These are phyloP conservation scores for Paramyrothecium sp. DNA, from an alignment of 2,329 filamentous ascomycete genomes.

Conservation along the genomic window DNA sequence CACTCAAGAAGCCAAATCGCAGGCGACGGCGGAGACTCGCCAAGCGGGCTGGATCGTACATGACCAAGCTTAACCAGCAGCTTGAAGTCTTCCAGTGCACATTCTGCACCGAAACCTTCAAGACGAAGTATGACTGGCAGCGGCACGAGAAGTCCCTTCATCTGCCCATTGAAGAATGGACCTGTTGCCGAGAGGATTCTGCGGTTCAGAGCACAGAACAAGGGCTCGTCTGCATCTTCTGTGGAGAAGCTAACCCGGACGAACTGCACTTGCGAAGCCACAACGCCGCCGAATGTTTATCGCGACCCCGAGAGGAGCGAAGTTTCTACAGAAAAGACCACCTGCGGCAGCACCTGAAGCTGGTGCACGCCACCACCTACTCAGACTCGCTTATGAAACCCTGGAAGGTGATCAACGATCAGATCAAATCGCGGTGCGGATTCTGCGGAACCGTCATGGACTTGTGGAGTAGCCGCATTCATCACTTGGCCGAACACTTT, in stretches of 20 bases:
- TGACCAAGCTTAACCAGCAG: not conserved
- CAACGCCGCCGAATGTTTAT: conserved; percentile 41
- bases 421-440: conserved; percentile 30
- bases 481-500: conserved; percentile 38
- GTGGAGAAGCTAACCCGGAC: conserved; percentile 25
- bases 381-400: conserved; percentile 40
- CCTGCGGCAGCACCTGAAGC: conserved; percentile 34
- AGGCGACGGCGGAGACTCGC: conserved; percentile 1
- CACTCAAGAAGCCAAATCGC: not conserved
- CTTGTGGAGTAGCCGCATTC: conserved; percentile 30
- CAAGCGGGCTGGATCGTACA: not conserved
- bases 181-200: conserved; percentile 30
- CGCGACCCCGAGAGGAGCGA: conserved; percentile 40
- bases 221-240: conserved; percentile 34
- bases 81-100: conserved; percentile 33
- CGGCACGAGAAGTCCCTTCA: conserved; percentile 47
- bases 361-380: conserved; percentile 36
- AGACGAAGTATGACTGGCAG: conserved; percentile 41
- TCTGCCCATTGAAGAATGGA: conserved; percentile 42
- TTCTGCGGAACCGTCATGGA: conserved; percentile 33
- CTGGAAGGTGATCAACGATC: conserved; percentile 29
- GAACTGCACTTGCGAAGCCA: conserved; percentile 28
- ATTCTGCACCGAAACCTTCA: conserved; percentile 41
- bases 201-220: conserved; percentile 38
- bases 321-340: conserved; percentile 40